Base-by-base conservation (phyloP, 2,329 filamentous ascomycete species). In the Elsinoe ampelina region DNA sequence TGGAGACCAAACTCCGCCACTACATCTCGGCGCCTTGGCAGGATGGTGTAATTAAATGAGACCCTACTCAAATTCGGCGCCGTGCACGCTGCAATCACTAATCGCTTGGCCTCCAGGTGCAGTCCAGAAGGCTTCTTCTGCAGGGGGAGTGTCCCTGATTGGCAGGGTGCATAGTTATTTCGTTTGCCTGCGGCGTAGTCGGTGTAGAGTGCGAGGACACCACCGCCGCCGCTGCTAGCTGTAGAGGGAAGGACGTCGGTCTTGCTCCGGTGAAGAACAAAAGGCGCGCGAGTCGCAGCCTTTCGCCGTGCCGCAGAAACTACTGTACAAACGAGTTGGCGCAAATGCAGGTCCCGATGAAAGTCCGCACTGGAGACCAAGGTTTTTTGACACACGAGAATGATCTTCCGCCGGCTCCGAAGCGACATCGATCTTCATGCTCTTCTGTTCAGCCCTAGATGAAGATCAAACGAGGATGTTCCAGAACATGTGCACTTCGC, bases 401-500 rank as follows among this genome's bases (percentile, higher is more conserved):
- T 39, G 13, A 13, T 38, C 41, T 2, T n/a, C 41, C 41, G 41
- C 41, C 41, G 17, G 22, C 15, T 43, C 41, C 38, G 35, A 38
- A 38, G 35, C 35, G 35, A 38, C 35, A 38, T 3, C 6, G 35
- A 38, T 38, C 35, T 12, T 38, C 35, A 38, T 38, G 35, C 35
- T 15, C 3, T 15, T 13, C 35, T n/a, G 38, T 43, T 22, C 41
- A 43, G 41, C 41, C 41, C 41, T 45, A 30, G 26, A 30, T 30
- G 41, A 45, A 45, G 41, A 45, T 45, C 41, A 45, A 45, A 45
- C 41, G 26, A 22, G 41, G 13, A 12, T 45, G n/a, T 45, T 45
- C 11, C 8, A 19, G 26, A 45, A 22, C 3, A 19, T 42, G 15
- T 15, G 15, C 26, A 30, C 3, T 30, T 30, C 19, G 39, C 39